Percentiles rank a stretch among this genome's conserved stretches.
Conservation (phyloP, 768 basidiomycete genomes). For the Phanerochaete sordida region DNA sequence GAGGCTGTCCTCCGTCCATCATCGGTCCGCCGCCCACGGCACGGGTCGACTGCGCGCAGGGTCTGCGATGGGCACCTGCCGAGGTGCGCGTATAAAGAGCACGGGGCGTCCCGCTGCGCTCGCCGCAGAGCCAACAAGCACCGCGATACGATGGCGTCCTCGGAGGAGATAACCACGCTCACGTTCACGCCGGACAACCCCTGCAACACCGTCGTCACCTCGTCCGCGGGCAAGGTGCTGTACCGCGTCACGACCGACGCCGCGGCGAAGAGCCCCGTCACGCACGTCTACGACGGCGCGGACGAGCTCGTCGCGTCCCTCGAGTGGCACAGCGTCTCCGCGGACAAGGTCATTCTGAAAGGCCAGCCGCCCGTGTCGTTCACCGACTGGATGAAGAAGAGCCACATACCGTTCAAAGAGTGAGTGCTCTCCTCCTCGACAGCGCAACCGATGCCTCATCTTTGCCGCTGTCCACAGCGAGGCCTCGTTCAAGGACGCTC, state of each 20-base stretch:
- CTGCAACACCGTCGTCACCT: constrained; percentile 34
- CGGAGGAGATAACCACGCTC: neutral
- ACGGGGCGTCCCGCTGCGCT: too few relatives aligned
- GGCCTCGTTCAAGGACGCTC: constrained; percentile 33
- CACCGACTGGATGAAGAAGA: constrained; percentile 37
- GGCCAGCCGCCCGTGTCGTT: constrained; percentile 26
- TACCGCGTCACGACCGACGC: constrained; percentile 33
- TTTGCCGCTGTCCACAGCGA: constrained; percentile 25
- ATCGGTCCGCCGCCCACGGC: too few relatives aligned
- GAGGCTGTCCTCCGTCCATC: too few relatives aligned
- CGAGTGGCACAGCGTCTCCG: constrained; percentile 33
- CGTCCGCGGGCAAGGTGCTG: constrained; percentile 28
- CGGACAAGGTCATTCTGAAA: constrained; percentile 36
- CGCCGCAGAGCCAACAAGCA: too few relatives aligned
- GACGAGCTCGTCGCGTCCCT: constrained; percentile 33
- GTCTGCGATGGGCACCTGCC: too few relatives aligned
- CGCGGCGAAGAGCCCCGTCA: constrained; percentile 26
- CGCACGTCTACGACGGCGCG: constrained; percentile 28
- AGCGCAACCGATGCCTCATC: neutral
- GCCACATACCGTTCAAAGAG: constrained; percentile 37
- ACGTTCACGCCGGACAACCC: constrained; percentile 37
- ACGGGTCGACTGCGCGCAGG: too few relatives aligned
- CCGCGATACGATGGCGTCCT: neutral
- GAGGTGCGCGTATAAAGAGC: too few relatives aligned
- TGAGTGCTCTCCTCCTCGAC: constrained; percentile 15